Conservation (phyloP, 257 asterid species). For the Solanum sejunctum region DNA sequence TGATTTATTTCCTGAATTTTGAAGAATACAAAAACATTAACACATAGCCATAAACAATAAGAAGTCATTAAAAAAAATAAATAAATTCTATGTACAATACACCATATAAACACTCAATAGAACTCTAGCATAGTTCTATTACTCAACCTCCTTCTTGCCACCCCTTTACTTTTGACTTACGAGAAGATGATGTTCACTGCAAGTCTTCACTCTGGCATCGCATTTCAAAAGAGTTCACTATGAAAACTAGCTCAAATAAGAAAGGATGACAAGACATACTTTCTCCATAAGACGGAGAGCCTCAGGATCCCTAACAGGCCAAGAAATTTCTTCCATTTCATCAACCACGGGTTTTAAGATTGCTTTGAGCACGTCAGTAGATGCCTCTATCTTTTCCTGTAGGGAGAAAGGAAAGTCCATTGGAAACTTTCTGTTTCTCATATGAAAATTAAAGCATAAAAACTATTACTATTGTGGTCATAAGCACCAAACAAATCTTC, state of each 20-base stretch:
- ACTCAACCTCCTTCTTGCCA: neutral
- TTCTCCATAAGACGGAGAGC: constrained; percentile 72
- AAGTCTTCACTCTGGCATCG: neutral
- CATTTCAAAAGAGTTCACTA: neutral
- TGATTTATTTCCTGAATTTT: constrained; percentile 57
- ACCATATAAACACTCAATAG: neutral
- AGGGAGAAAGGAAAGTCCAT: constrained; percentile 6
- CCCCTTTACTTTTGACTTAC: neutral
- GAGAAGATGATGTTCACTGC: neutral
- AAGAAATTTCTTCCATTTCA: constrained; percentile 55
- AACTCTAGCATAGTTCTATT: neutral
- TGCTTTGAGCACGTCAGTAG: constrained; percentile 85
- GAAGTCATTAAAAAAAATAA: neutral
- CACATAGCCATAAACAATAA: neutral
- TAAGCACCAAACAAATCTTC: neutral
- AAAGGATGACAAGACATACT: constrained; percentile 23
- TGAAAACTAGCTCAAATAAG: neutral
- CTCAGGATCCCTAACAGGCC: constrained; percentile 87
- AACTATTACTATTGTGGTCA: neutral
- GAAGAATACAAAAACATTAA: constrained; percentile 2
- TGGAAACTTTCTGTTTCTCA: neutral
- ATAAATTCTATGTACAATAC: neutral
- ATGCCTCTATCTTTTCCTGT: constrained; percentile 83
- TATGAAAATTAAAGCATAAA: neutral
- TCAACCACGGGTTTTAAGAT: constrained; percentile 61